Base-by-base conservation (phyloP, 768 basidiomycete genomes). In the Crucibulum laeve region DNA sequence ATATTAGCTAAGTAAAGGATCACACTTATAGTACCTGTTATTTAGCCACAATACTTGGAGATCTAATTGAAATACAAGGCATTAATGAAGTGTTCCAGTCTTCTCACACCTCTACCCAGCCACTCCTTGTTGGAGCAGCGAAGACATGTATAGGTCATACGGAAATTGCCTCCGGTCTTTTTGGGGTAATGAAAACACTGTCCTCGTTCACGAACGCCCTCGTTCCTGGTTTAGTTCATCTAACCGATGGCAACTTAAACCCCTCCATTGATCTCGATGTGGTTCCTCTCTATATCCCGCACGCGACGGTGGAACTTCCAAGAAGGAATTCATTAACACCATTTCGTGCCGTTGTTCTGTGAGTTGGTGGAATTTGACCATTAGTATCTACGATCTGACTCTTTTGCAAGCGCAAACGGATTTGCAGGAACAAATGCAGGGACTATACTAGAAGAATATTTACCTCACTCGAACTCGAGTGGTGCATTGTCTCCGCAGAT, bases 341-440 rank as follows among this genome's bases (percentile, higher is more conserved):
- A 18, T 44, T 61, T 21, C 53, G 58, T 24, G 61, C 53, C 7
- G 44, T 64, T 8, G 58, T 67, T 19, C 30, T 67, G 65, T 67
- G 43, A 26, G 61, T 54, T 3, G 11, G 39, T 14, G 21, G 32
- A n/a, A 11, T 38, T 15, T 48, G 1, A 1, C 25, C 0, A 3
- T 30, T 11, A 28, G 1, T 14, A 25, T 23, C 40, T 37, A 42
- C 25, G 10, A 28, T 18, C 26, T 53, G 25, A 53, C 33, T 5
- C 15, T 5, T 3, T 26, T 42, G 8, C 5, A 21, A 68, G 66
- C 15, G 60, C 64, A 1, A 64, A 65, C 41, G 66, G 65, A 13
- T 65, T 68, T 38, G 60, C 66, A 8, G 66, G 66, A 5, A 64
- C 66, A 13, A 57, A 65, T 40, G 54, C 64, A 15, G 65, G 60